A percentile compares a stretch with the other conserved stretches of the same genome.
These are phyloP conservation scores for Cutaneotrichosporon curvatum DNA, from an alignment of 1,284 basidiomycete species.

Conservation along the genomic window DNA sequence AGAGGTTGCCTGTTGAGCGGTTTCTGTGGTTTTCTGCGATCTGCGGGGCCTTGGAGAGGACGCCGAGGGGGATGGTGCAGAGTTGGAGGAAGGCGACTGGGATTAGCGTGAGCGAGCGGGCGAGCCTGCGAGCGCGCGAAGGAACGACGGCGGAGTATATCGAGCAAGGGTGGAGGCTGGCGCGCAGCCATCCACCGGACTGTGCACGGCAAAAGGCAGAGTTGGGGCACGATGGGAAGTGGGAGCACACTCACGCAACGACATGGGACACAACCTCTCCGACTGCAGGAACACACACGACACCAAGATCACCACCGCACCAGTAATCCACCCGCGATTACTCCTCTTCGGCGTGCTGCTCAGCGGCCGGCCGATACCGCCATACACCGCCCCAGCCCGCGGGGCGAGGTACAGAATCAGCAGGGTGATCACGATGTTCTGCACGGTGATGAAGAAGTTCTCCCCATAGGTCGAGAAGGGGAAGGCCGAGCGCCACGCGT, in stretches of 20 bases:
- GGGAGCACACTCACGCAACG: slow-evolving; percentile 27
- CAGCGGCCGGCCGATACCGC: slow-evolving; percentile 7
- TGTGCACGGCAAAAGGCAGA: too few species aligned
- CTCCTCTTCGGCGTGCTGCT: neutral
- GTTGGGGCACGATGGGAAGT: too few species aligned
- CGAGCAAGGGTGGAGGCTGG: too few species aligned
- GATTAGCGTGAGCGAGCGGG: neutral
- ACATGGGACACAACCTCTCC: slow-evolving; percentile 31
- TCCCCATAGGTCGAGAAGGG: slow-evolving; percentile 95
- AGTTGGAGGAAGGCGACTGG: slow-evolving; percentile 60
- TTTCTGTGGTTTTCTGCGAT: slow-evolving; percentile 69
- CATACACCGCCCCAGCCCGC: slow-evolving; percentile 4
- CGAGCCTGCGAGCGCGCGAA: too few species aligned
- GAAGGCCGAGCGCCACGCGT: slow-evolving; percentile 72
- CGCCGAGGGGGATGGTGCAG: slow-evolving; percentile 70
- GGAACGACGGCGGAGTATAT: too few species aligned
- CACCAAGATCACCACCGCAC: slow-evolving; percentile 47
- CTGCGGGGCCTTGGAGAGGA: slow-evolving; percentile 80
- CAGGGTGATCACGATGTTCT: slow-evolving; percentile 73
- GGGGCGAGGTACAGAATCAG: slow-evolving; percentile 60
- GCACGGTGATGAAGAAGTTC: slow-evolving; percentile 77
- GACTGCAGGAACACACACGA: slow-evolving; percentile 51
- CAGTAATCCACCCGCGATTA: slow-evolving; percentile 10
- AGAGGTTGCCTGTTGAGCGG: slow-evolving; percentile 78
- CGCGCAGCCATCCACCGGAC: too few species aligned